A percentile compares a stretch with the other conserved stretches of the same genome.
These are phyloP conservation scores for Sporodiniella umbellata DNA, from an alignment of 371 early-diverging fungal species.

Conservation along the genomic window DNA sequence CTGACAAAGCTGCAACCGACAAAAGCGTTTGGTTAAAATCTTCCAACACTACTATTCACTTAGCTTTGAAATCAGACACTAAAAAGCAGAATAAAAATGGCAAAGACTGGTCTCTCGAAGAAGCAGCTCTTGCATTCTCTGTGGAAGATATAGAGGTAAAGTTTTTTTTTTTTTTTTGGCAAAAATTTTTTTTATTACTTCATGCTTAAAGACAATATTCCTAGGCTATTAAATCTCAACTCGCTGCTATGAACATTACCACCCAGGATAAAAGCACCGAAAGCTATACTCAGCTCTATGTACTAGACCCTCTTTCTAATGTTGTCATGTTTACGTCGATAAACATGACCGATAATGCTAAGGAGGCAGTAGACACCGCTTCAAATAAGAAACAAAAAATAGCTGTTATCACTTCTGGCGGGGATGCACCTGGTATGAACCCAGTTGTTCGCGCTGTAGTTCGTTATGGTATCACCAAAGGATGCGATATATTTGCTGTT, in stretches of 20 bases:
- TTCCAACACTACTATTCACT: slow-evolving; percentile 37
- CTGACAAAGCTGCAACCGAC: slow-evolving; percentile 22
- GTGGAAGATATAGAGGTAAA: slow-evolving; percentile 27
- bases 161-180: too few species aligned
- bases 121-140: slow-evolving; percentile 26
- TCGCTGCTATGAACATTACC: slow-evolving; percentile 12
- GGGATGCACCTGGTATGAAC: slow-evolving; percentile 99
- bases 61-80: slow-evolving; percentile 23
- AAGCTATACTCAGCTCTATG: slow-evolving; percentile 37
- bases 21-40: slow-evolving; percentile 42
- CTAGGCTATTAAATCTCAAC: slow-evolving; percentile 31
- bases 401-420: slow-evolving; percentile 97
- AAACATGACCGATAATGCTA: slow-evolving; percentile 5
- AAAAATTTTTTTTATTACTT: too few species aligned
- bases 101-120: slow-evolving; percentile 29
- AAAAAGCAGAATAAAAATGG: slow-evolving; percentile 7
- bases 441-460: slow-evolving; percentile 94
- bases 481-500: slow-evolving; percentile 87
- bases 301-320: slow-evolving; percentile 79
- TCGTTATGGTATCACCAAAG: slow-evolving; percentile 83
- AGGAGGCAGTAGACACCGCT: slow-evolving; percentile 15
- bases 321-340: slow-evolving; percentile 58
- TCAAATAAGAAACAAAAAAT: slow-evolving; percentile 52
- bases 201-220: slow-evolving; percentile 2
- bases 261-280: slow-evolving; percentile 34